A percentile compares a stretch with the other conserved stretches of the same genome.
Evolutionary conservation across 352 stramenopile genomes (phyloP).

Genomic region (Phytophthora chlamydospora): DNA sequence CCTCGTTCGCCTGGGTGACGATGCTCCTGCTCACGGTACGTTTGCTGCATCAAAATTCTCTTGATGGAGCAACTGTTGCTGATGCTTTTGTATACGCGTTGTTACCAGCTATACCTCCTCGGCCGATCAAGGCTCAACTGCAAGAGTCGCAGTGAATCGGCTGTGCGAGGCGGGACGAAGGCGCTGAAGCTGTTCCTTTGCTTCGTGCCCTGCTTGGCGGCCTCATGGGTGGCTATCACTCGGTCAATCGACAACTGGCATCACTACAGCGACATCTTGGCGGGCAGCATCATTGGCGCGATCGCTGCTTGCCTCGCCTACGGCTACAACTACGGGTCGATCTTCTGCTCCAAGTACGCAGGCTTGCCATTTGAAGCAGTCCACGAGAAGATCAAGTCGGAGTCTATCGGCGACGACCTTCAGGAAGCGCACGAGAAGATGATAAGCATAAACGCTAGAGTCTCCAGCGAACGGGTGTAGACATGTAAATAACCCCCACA

Average conservation of each 20-base stretch:
- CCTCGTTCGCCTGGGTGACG: slow-evolving; percentile 60
- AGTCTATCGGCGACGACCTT: slow-evolving; percentile 8
- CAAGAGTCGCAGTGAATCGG: slow-evolving; percentile 52
- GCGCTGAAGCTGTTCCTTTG: slow-evolving; percentile 71
- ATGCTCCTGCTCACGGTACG: slow-evolving; percentile 66
- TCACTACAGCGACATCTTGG: slow-evolving; percentile 81
- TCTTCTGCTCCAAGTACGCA: slow-evolving; percentile 60
- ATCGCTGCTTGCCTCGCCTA: slow-evolving; percentile 53
- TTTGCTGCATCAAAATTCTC: not conserved
- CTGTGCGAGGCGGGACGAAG: slow-evolving; percentile 51
- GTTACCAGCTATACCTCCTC: slow-evolving; percentile 65
- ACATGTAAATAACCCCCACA: not conserved
- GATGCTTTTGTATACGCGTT: not conserved
- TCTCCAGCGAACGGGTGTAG: slow-evolving; percentile 31
- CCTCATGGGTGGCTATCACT: slow-evolving; percentile 73
- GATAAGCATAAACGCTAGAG: slow-evolving; percentile 13
- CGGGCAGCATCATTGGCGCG: slow-evolving; percentile 62
- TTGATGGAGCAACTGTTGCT: slow-evolving; percentile 1
- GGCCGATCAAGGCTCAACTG: slow-evolving; percentile 67
- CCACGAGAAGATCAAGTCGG: slow-evolving; percentile 44
- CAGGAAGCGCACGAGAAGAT: slow-evolving; percentile 21
- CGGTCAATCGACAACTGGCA: slow-evolving; percentile 86
- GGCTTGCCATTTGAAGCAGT: slow-evolving; percentile 57
- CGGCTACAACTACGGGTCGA: slow-evolving; percentile 71
- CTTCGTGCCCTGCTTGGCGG: slow-evolving; percentile 59